Percentiles rank a stretch among this genome's conserved stretches.
phyloP scores from a whole-genome alignment of 2,329 filamentous ascomycete species.

The Epichloe sp. region DNA sequence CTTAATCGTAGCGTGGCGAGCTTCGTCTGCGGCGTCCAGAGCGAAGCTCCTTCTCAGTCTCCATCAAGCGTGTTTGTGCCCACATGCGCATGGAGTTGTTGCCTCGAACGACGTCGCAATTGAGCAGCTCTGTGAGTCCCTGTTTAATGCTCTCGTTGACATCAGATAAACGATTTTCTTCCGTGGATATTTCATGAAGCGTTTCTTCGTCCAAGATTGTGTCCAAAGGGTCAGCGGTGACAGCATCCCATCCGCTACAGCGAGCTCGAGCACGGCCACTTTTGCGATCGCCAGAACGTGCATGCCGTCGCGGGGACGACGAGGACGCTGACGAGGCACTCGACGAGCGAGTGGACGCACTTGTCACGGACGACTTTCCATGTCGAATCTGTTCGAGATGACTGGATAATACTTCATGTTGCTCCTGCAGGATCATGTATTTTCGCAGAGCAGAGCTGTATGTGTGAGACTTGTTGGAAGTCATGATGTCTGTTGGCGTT shows the following conservation, averaged over 20 bases:
- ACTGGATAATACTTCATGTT: slow-evolving; percentile 38
- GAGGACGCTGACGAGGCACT: slow-evolving; percentile 44
- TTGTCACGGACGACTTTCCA: slow-evolving; percentile 20
- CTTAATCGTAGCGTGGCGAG: slow-evolving; percentile 18
- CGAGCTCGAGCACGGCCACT: slow-evolving; percentile 16
- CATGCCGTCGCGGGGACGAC: slow-evolving; percentile 34
- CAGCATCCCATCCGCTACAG: slow-evolving; percentile 21
- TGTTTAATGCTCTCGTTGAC: slow-evolving; percentile 50
- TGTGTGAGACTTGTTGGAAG: slow-evolving; percentile 14
- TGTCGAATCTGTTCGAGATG: slow-evolving; percentile 39
- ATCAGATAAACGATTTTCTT: slow-evolving; percentile 40
- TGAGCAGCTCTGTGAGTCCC: slow-evolving; percentile 46
- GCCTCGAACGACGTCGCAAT: slow-evolving; percentile 40
- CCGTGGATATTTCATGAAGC: slow-evolving; percentile 34
- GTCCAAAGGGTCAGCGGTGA: slow-evolving; percentile 16
- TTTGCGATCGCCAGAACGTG: slow-evolving; percentile 19
- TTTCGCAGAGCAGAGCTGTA: slow-evolving; percentile 38
- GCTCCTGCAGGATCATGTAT: slow-evolving; percentile 39
- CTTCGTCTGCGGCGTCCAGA: slow-evolving; percentile 37
- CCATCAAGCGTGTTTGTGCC: slow-evolving; percentile 46
- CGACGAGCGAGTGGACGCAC: slow-evolving; percentile 29
- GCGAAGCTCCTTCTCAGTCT: slow-evolving; percentile 45
- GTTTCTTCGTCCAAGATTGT: slow-evolving; percentile 35
- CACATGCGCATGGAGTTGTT: slow-evolving; percentile 41
- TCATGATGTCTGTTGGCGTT: slow-evolving; percentile 14